These are phyloP conservation scores for Blastobotrys ciferrii DNA, from an alignment of 1,139 yeast genomes.

Conservation along the genomic window DNA sequence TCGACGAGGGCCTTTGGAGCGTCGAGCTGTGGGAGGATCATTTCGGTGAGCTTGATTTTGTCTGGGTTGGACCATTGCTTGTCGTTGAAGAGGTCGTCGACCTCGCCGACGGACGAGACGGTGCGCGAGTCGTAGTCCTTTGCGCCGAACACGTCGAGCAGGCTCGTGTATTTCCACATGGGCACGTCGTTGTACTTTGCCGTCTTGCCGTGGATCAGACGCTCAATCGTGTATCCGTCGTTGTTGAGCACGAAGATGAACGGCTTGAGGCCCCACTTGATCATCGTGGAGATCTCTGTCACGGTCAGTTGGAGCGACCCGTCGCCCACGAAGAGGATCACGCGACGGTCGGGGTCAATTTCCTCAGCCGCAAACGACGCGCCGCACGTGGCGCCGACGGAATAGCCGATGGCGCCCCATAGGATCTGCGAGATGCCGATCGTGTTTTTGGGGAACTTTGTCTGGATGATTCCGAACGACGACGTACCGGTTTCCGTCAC, in stretches of 20 bases:
- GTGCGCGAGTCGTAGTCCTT: conserved; percentile 46
- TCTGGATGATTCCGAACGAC: conserved; percentile 79
- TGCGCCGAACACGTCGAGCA: conserved; percentile 73
- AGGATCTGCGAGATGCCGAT: conserved; percentile 83
- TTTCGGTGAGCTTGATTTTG: conserved; percentile 74
- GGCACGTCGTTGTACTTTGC: conserved; percentile 80
- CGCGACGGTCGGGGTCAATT: conserved; percentile 65
- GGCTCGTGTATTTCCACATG: conserved; percentile 71
- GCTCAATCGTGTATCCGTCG: conserved; percentile 86
- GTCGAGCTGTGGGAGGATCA: conserved; percentile 77
- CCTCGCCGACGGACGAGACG: conserved; percentile 64
- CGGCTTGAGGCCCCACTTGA: conserved; percentile 76
- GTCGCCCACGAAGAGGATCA: conserved; percentile 81
- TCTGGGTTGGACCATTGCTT: conserved; percentile 55
- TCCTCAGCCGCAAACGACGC: conserved; percentile 85
- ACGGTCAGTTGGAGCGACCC: conserved; percentile 88
- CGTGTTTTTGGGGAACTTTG: conserved; percentile 71
- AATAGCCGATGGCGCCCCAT: conserved; percentile 89
- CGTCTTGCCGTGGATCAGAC: conserved; percentile 77
- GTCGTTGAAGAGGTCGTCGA: conserved; percentile 56
- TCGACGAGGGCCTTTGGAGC: conserved; percentile 71
- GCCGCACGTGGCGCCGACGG: conserved; percentile 83
- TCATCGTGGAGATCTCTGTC: conserved; percentile 81
- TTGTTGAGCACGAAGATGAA: conserved; percentile 81
- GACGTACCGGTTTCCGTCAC: conserved; percentile 90